Evolutionary conservation across 2,329 filamentous ascomycete species (phyloP), one percentile per base, ranked within the genome.

Genomic region (Trichoderma harzianum): DNA sequence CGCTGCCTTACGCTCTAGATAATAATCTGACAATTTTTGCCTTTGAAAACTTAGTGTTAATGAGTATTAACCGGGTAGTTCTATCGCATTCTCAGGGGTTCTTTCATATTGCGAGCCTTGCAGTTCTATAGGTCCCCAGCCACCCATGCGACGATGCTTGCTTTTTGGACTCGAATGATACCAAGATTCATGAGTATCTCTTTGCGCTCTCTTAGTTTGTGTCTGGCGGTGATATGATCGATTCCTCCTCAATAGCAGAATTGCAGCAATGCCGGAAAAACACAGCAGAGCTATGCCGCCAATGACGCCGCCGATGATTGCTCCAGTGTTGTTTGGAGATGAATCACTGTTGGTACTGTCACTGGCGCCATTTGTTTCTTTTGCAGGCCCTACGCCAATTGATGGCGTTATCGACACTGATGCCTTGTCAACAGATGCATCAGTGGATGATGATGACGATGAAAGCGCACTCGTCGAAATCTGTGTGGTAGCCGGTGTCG

Each of bases 211-310:
- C 10, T 51, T 36, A 5, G 6, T 62, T 36, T n/a, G 39, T 21
- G 57, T 51, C 24, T 39, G 57, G 43, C 16, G 34, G 10, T 21
- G 28, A 53, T 36, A 28, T 34, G 57, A n/a, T 21, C 32, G 43
- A 43, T 73, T 73, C 3, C 70, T 69, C 12, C 74, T 70, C n/a
- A 76, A 58, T 16, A 76, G 32, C 21, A 72, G 73, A n/a, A 76
- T 47, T 26, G 72, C 67, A 10, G 68, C 73, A n/a, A 80, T 69
- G 6, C 57, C 73, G 0, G 76, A 79, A 21, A 76, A 75, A 71
- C 81, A 81, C 2, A 83, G 18, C 2, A 83, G 74, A 3, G 77
- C 80, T 2, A 82, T 69, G 1, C 80, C 79, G 7, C 79, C 80
- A 14, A 83, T 70, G 3, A 79, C 76, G 6, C 79, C 81, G 7